Base-by-base conservation (phyloP, 78 protist genomes). In the Trichosphaerium sp. region DNA sequence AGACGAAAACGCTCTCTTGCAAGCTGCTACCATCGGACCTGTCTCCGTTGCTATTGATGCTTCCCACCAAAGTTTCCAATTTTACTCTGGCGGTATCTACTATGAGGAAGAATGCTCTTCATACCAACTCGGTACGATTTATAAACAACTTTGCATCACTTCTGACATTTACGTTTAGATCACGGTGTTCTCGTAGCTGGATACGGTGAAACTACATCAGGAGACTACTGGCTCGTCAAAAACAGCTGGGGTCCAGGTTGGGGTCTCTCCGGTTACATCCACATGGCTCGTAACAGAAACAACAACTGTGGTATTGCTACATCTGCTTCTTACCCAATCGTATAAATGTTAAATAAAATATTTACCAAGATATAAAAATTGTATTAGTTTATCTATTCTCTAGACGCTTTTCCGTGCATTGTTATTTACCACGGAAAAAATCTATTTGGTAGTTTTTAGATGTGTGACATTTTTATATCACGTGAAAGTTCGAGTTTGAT, bases 161-260 rank as follows among this genome's bases (percentile, higher is more conserved):
- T n/a, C n/a, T n/a, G n/a, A n/a, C n/a, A n/a, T 2, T 28, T 47
- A 15, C 0, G 59, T 37, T 70, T 89, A 10, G 91, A 83, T 60
- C 94, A 88, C 60, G 94, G 80, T 10, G 97, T 92, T 26, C 64
- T 85, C 39, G 85, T 71, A 0, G 93, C 85, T 26, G 96, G 96
- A n/a, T 91, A 69, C 39, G 96, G 92, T 47, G 52, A 41, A 38
- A 62, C 65, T 28, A 44, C 23, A n/a, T 62, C 71, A 47, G n/a
- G n/a, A 41, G n/a, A n/a, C n/a, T 87, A 74, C 79, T 73, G 78
- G 79, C 42, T 69, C 49, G 86, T 83, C 48, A 85, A 86, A 73
- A 90, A 90, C 95, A 72, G 84, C 28, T 85, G 91, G 94, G 87
- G 85, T 26, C 21, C 61, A 15, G 40, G 28, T 56, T 77, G 83